phyloP scores from a whole-genome alignment of 1,139 yeast species.

The Saccharomycopsis crataegensis region DNA sequence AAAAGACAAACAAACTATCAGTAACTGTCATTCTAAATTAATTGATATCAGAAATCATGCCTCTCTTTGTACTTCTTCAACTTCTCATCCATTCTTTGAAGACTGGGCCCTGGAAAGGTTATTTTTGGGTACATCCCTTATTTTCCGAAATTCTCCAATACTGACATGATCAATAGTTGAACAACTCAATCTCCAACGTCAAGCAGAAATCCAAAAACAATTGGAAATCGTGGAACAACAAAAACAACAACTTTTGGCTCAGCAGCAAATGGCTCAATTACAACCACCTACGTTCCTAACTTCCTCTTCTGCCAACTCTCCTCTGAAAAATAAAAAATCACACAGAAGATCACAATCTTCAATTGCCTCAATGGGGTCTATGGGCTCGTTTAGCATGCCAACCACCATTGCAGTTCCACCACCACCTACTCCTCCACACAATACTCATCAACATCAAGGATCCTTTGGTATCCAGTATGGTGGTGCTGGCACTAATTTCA shows the following conservation, averaged over 20 bases:
- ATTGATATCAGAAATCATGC: no score
- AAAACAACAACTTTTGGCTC: slow-evolving; percentile 67
- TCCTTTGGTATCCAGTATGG: slow-evolving; percentile 16
- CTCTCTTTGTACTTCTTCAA: not conserved
- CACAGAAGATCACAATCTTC: slow-evolving; percentile 27
- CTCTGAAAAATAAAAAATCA: slow-evolving; percentile 21
- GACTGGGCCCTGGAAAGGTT: no score
- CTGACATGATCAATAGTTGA: slow-evolving; percentile 39
- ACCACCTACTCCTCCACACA: not conserved
- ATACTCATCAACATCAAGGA: slow-evolving; percentile 11
- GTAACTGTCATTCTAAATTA: no score
- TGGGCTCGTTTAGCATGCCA: slow-evolving; percentile 27
- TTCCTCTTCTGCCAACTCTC: slow-evolving; percentile 15
- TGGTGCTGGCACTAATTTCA: slow-evolving; percentile 19
- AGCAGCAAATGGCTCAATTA: slow-evolving; percentile 21
- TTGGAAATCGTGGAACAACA: slow-evolving; percentile 87
- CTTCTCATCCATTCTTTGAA: no score
- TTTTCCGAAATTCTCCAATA: no score
- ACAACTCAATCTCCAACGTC: slow-evolving; percentile 51
- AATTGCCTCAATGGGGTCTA: slow-evolving; percentile 27
- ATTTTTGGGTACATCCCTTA: no score
- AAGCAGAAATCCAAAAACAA: slow-evolving; percentile 62
- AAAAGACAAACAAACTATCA: not conserved
- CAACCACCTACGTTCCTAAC: slow-evolving; percentile 22
- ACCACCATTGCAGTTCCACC: slow-evolving; percentile 7